These are phyloP conservation scores for Suhomyces chickasaworum DNA, from an alignment of 1,139 yeast genomes.

Conservation along the genomic window DNA sequence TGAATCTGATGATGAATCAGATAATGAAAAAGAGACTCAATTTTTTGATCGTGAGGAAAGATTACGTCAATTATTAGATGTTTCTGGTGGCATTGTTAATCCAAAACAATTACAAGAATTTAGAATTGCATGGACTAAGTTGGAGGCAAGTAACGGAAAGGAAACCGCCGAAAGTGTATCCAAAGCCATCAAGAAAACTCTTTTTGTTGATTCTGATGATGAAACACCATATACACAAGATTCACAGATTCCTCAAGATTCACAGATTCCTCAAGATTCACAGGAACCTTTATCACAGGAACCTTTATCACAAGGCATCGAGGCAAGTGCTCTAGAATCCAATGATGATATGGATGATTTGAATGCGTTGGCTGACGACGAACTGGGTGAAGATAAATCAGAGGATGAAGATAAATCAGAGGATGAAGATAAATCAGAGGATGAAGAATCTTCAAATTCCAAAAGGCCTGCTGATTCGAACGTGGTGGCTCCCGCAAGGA, in stretches of 20 bases:
- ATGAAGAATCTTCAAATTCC: neutral
- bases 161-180: constrained; percentile 24
- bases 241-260: neutral
- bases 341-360: constrained; percentile 13
- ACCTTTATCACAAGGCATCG: constrained; percentile 1
- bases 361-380: too few species aligned
- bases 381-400: neutral
- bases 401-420: neutral
- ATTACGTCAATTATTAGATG: constrained; percentile 45
- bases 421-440: neutral
- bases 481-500: constrained; percentile 7
- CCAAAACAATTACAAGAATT: constrained; percentile 40
- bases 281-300: too few species aligned
- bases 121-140: constrained; percentile 39
- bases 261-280: neutral
- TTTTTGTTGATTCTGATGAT: constrained; percentile 23
- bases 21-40: constrained; percentile 53
- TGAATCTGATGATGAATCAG: constrained; percentile 70
- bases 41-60: constrained; percentile 63
- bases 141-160: constrained; percentile 24
- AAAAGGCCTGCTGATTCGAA: constrained; percentile 9
- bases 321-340: constrained; percentile 10
- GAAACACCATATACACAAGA: constrained; percentile 3
- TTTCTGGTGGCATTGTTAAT: constrained; percentile 45
- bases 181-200: constrained; percentile 27